Percentiles rank a stretch among this genome's conserved stretches.
Conservation (phyloP, 768 basidiomycete species). For the Phylloporus arenicola region DNA sequence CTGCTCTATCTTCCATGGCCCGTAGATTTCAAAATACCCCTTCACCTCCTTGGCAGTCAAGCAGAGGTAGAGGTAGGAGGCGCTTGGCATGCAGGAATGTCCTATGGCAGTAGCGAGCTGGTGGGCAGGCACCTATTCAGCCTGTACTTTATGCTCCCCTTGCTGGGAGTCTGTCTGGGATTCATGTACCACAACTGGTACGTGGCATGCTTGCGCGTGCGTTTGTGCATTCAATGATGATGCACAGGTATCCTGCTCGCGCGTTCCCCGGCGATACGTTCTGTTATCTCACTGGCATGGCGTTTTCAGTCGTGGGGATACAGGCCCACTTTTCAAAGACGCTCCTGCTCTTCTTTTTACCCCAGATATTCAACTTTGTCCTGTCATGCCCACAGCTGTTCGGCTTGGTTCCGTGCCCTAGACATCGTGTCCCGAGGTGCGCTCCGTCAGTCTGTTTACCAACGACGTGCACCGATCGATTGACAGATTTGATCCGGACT, state of each 20-base stretch:
- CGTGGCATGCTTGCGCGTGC: slow-evolving; percentile 21
- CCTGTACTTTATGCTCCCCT: slow-evolving; percentile 93
- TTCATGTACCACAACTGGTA: slow-evolving; percentile 97
- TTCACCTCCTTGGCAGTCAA: slow-evolving; percentile 62
- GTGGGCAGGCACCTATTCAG: slow-evolving; percentile 94
- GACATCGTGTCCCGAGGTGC: slow-evolving; percentile 89
- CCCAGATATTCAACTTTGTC: slow-evolving; percentile 97
- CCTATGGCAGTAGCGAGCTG: slow-evolving; percentile 78
- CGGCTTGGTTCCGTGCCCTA: slow-evolving; percentile 86
- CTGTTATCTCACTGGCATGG: slow-evolving; percentile 98
- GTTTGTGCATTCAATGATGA: not conserved
- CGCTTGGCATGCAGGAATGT: slow-evolving; percentile 78
- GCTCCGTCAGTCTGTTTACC: slow-evolving; percentile 15
- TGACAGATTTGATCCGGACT: slow-evolving; percentile 65
- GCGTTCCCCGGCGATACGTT: slow-evolving; percentile 96
- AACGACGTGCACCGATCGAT: not conserved
- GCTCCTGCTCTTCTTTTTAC: slow-evolving; percentile 91
- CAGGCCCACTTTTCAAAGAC: slow-evolving; percentile 98
- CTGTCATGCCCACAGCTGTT: slow-evolving; percentile 94
- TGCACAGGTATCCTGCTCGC: slow-evolving; percentile 87
- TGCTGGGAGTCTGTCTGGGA: slow-evolving; percentile 84
- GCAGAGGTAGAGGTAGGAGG: slow-evolving; percentile 72
- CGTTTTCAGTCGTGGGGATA: slow-evolving; percentile 95
- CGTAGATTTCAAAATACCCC: slow-evolving; percentile 62
- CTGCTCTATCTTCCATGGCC: slow-evolving; percentile 92